Evolutionary conservation across 768 basidiomycete genomes (phyloP).

Genomic region (Porphyrellus cyaneotinctus): DNA sequence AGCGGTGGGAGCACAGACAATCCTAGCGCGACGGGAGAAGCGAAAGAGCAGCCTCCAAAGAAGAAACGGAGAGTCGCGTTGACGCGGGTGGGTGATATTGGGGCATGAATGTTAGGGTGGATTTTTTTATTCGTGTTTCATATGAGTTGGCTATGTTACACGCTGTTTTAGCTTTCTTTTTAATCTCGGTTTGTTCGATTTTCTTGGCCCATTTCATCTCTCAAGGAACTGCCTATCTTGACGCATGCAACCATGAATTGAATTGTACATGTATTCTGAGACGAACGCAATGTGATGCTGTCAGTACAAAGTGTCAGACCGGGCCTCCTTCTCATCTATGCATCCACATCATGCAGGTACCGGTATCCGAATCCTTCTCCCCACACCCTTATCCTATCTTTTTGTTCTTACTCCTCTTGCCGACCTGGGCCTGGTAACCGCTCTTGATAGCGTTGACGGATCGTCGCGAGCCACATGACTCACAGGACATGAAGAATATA

Average conservation of each 20-base stretch:
- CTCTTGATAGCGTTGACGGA: constrained; percentile 98
- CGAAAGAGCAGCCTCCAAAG: constrained; percentile 60
- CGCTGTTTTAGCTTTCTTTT: constrained; percentile 12
- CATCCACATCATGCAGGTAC: neutral
- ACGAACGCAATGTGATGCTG: constrained; percentile 19
- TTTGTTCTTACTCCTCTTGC: constrained; percentile 81
- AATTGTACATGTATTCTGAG: constrained; percentile 22
- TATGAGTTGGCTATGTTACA: constrained; percentile 7
- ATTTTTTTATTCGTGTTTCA: constrained; percentile 5
- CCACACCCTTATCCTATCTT: constrained; percentile 50
- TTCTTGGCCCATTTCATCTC: neutral
- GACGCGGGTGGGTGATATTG: constrained; percentile 62
- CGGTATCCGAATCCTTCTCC: constrained; percentile 18
- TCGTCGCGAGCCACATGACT: constrained; percentile 84
- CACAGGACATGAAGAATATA: constrained; percentile 96
- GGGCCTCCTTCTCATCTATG: neutral
- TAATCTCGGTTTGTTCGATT: constrained; percentile 12
- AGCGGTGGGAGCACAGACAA: constrained; percentile 11
- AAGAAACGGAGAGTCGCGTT: constrained; percentile 82
- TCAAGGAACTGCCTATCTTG: constrained; percentile 6
- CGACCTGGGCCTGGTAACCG: constrained; percentile 95
- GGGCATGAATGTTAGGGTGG: constrained; percentile 10
- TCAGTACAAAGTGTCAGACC: constrained; percentile 7
- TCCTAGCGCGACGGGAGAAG: constrained; percentile 14
- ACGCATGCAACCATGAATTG: constrained; percentile 1